Evolutionary conservation across 2,329 filamentous ascomycete genomes (phyloP), one percentile per base, ranked within the genome.

Genomic region (Phialophora chinensis): DNA sequence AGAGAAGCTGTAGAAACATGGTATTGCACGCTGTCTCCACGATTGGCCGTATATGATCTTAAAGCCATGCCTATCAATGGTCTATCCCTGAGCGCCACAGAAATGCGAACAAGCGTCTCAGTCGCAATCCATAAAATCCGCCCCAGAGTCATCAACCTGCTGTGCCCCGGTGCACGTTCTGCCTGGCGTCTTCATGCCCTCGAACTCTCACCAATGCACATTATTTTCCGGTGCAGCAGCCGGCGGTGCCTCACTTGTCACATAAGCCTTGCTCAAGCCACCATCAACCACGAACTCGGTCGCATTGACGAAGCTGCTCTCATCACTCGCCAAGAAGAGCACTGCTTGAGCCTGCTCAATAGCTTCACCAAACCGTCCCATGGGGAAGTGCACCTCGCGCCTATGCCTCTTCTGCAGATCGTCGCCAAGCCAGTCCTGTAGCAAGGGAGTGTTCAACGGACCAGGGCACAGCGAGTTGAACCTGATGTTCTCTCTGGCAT

Each of bases 211-310:
- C 33, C 60, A 68, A 47, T 38, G 63, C 63, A 63, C 67, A 58
- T 68, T 71, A 66, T 85, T 86, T 76, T 79, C 77, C 8, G 87
- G 87, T 4, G 85, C 79, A 71, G 79, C 75, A 11, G 84, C 81
- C 1, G 86, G 78, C 1, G 85, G 83, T 12, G 86, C 87, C 71
- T 88, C 84, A 20, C 86, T 83, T 17, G 87, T 89, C 55, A 88
- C 86, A 78, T 97, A 98, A 53, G 93, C 91, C 85, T 91, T 97
- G 74, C 89, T 94, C 91, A 99, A 92, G 67, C 94, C 94, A 66
- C 95, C 95, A 75, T 99, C 95, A 29, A 98, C 93, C 4, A 96
- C 90, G 81, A 98, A 96, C 77, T 98, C 95, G 66, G 87, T 90
- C 11, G 91, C 93, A 71, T 95, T 96, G 75, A 96, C 91, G 74